These are phyloP conservation scores for Penicillium herquei DNA, from an alignment of 495 filamentous ascomycete genomes.

Conservation along the genomic window DNA sequence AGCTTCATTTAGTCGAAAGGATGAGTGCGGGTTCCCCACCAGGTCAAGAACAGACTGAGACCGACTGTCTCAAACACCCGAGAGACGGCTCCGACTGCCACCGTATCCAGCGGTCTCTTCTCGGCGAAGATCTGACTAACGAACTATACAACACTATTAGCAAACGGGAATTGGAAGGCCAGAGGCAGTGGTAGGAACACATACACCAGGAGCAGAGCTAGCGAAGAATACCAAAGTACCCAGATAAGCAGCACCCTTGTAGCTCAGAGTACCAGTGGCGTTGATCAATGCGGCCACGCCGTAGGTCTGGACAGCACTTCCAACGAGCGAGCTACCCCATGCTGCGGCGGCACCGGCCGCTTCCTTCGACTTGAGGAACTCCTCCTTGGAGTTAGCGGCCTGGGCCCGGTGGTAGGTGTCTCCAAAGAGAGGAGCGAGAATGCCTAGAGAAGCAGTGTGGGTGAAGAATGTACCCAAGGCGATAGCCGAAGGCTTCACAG, in stretches of 20 bases:
- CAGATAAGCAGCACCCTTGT: constrained; percentile 95
- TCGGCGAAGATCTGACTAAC: constrained; percentile 84
- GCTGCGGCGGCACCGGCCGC: constrained; percentile 81
- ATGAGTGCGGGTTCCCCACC: constrained; percentile 94
- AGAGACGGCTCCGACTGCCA: constrained; percentile 78
- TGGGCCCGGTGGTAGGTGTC: constrained; percentile 94
- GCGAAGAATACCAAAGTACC: constrained; percentile 90
- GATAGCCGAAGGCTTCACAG: constrained; percentile 97
- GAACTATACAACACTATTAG: constrained; percentile 51
- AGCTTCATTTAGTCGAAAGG: constrained; percentile 59
- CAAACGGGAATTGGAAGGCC: neutral
- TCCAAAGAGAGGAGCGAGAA: constrained; percentile 88
- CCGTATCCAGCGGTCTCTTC: constrained; percentile 84
- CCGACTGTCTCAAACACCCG: constrained; percentile 92
- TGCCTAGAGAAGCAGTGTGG: constrained; percentile 76
- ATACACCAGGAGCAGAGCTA: constrained; percentile 80
- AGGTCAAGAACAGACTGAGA: constrained; percentile 86
- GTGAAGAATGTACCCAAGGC: constrained; percentile 94
- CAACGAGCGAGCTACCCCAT: constrained; percentile 86
- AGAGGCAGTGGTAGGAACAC: constrained; percentile 31
- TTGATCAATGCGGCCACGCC: constrained; percentile 95
- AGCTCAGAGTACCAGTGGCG: constrained; percentile 87
- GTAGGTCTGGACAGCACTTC: constrained; percentile 88
- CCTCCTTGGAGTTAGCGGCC: constrained; percentile 89
- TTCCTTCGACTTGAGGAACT: constrained; percentile 92